These are phyloP conservation scores for Coemansia sp. DNA, from an alignment of 192 early-diverging fungal species.

Conservation along the genomic window DNA sequence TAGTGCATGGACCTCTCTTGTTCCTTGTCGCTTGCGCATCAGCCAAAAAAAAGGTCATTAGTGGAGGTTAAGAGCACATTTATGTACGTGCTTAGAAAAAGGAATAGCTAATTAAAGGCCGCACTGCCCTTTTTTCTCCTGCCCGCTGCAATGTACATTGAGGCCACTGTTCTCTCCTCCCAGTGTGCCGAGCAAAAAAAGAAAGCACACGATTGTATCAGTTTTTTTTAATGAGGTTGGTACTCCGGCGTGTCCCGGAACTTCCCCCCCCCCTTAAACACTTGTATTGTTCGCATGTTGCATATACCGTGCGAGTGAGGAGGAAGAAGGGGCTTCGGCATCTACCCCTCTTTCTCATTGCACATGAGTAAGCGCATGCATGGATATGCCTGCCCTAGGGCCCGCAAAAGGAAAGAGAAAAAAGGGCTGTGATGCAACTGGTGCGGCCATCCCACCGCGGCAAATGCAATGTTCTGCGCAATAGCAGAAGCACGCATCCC, in stretches of 20 bases:
- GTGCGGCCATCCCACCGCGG: not conserved
- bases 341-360: not conserved
- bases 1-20: not conserved
- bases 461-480: not conserved
- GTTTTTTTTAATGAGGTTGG: not conserved
- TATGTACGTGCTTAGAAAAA: not conserved
- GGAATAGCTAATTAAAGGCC: not conserved
- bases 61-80: not conserved
- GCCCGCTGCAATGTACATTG: not conserved
- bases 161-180: not conserved
- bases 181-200: too few relatives aligned
- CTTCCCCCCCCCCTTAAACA: not conserved
- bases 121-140: not conserved
- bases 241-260: not conserved
- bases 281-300: not conserved
- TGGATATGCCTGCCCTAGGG: not conserved
- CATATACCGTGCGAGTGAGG: not conserved
- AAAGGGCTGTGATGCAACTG: not conserved
- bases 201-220: not conserved
- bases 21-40: not conserved
- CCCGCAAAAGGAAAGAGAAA: not conserved
- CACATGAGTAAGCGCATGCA: slow-evolving; percentile 12
- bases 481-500: not conserved
- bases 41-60: not conserved
- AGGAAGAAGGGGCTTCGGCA: not conserved